Evolutionary conservation across 495 filamentous ascomycete genomes (phyloP), one percentile per base, ranked within the genome.

Genomic region (Cenococcum geophilum): DNA sequence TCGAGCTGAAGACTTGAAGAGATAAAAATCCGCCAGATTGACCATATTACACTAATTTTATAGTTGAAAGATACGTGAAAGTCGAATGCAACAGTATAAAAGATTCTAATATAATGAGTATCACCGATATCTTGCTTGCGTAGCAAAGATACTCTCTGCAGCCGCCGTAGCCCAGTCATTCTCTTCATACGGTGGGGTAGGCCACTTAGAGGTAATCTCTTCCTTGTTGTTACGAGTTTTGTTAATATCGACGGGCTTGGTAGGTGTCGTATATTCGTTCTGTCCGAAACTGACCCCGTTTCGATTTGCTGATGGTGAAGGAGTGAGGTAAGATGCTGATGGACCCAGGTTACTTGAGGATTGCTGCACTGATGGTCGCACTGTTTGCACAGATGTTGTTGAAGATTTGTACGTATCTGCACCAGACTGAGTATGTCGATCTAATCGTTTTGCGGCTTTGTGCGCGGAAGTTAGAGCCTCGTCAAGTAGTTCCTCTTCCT

Each of bases 401-500:
- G 35, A 32, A 16, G 74, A 49, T 74, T 72, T 45, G 68, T 72
- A 25, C 69, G 70, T 35, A 76, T 77, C 21, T 77, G 69, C 65
- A 32, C 27, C 27, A 2, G 27, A 32, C 6, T 32, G 71, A 35
- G 73, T 66, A 52, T 81, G 76, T n/a, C 61, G 45, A 32, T 82
- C 82, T 22, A 87, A 75, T 22, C 78, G 76, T 50, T 69, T 75
- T 5, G 76, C 81, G 43, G 83, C 83, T 61, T 76, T 81, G 64
- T 80, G 79, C 50, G 83, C 80, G 48, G 82, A 83, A 54, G 79
- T 76, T 18, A 87, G 72, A 22, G 79, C 92, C 73, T 97, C 93
- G 68, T 96, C 91, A 11, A 96, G 78, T 12, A 98, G 82, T 73
- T 99, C 93, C 63, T 97, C 93, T 68, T 97, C 91, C 73, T 99